Conservation (phyloP, 192 early-diverging fungal species). For the Linnemannia schmuckeri region DNA sequence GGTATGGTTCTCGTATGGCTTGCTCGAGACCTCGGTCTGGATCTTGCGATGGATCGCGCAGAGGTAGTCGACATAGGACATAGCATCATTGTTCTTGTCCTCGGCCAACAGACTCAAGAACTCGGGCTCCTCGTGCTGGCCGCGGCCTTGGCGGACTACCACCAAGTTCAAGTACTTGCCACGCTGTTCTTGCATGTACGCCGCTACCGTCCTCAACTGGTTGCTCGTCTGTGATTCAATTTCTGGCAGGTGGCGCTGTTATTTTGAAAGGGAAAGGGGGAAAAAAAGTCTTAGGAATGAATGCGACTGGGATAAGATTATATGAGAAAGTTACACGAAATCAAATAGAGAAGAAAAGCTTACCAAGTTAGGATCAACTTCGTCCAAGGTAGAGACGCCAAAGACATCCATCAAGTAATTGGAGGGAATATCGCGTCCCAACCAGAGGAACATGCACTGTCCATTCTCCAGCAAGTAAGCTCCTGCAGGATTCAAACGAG, state of each 20-base stretch:
- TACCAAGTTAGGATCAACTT: slow-evolving; percentile 79
- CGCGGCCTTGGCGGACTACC: slow-evolving; percentile 89
- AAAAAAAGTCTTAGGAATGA: slow-evolving; percentile 8
- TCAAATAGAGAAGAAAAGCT: neutral
- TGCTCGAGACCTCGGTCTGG: slow-evolving; percentile 72
- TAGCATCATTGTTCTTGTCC: slow-evolving; percentile 89
- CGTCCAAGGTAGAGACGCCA: slow-evolving; percentile 80
- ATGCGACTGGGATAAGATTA: neutral
- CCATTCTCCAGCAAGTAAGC: slow-evolving; percentile 92
- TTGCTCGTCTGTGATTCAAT: slow-evolving; percentile 69
- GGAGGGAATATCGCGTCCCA: slow-evolving; percentile 78
- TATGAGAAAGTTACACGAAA: neutral
- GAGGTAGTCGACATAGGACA: slow-evolving; percentile 95
- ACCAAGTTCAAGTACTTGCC: slow-evolving; percentile 74
- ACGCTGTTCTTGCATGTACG: slow-evolving; percentile 74
- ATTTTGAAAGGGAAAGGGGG: neutral
- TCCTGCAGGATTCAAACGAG: slow-evolving; percentile 80
- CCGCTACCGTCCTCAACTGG: slow-evolving; percentile 72
- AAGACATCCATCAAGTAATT: slow-evolving; percentile 83
- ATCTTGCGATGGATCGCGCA: slow-evolving; percentile 90
- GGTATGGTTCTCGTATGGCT: slow-evolving; percentile 13
- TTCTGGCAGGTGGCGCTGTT: slow-evolving; percentile 75
- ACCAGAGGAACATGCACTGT: slow-evolving; percentile 84
- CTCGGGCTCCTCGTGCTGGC: slow-evolving; percentile 87
- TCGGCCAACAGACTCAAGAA: slow-evolving; percentile 86